phyloP scores from a whole-genome alignment of 116 monocot genomes.

The Papilionanthe hybrid region DNA sequence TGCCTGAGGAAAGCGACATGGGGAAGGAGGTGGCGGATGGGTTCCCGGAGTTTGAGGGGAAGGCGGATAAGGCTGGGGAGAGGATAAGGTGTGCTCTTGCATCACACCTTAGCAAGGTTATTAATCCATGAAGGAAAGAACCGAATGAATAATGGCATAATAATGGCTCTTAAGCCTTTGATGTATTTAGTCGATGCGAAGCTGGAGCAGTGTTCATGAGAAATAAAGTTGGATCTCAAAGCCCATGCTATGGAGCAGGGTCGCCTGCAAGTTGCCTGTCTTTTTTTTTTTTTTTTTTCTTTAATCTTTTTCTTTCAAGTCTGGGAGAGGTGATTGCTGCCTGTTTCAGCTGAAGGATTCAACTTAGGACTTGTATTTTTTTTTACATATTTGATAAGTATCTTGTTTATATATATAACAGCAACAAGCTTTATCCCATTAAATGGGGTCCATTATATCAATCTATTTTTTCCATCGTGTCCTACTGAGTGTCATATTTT shows the following conservation, averaged over 20 bases:
- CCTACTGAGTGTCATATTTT: too few species aligned
- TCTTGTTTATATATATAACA: too few species aligned
- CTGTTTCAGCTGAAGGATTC: too few species aligned
- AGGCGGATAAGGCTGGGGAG: slow-evolving; percentile 44
- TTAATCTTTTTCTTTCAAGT: background rate
- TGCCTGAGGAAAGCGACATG: slow-evolving; percentile 14
- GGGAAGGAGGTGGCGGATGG: slow-evolving; percentile 20
- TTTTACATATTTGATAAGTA: too few species aligned
- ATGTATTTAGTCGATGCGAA: background rate
- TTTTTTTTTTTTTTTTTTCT: background rate
- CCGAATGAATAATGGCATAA: background rate
- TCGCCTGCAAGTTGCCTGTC: background rate
- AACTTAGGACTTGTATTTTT: too few species aligned
- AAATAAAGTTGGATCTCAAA: too few species aligned
- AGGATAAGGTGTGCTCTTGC: slow-evolving; percentile 52
- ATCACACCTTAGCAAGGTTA: slow-evolving; percentile 39
- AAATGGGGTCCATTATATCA: too few species aligned
- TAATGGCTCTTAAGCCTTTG: background rate
- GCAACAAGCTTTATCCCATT: too few species aligned
- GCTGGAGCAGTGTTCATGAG: too few species aligned
- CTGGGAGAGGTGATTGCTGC: too few species aligned
- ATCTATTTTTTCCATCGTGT: too few species aligned
- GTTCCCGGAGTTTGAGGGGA: slow-evolving; percentile 42
- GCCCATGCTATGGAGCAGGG: too few species aligned
- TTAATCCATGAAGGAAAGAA: slow-evolving; percentile 1